Evolutionary conservation across 2,329 filamentous ascomycete species (phyloP).

Genomic region (Aspergillus hortae): DNA sequence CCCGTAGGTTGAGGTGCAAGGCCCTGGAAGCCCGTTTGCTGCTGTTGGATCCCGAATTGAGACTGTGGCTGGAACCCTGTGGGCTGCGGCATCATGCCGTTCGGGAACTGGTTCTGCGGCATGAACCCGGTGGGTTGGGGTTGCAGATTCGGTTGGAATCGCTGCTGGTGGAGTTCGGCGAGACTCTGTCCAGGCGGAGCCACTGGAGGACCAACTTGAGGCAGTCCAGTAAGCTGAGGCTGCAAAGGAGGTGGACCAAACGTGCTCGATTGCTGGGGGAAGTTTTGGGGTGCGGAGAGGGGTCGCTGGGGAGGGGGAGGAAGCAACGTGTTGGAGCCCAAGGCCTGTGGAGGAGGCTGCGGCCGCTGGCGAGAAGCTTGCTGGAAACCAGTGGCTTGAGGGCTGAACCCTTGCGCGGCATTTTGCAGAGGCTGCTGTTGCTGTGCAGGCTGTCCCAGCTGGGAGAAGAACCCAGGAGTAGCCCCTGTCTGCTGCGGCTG

Average conservation of each 20-base stretch:
- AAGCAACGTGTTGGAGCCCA: constrained; percentile 62
- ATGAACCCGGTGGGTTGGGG: constrained; percentile 64
- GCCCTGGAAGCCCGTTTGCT: constrained; percentile 44
- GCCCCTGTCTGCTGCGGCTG: constrained; percentile 45
- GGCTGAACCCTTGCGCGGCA: constrained; percentile 23
- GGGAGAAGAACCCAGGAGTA: constrained; percentile 50
- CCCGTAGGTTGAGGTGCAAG: constrained; percentile 54
- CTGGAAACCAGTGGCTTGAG: constrained; percentile 38
- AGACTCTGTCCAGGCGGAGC: constrained; percentile 74
- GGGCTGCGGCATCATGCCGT: constrained; percentile 42
- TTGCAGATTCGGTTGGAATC: constrained; percentile 58
- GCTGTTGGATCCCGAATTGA: constrained; percentile 45
- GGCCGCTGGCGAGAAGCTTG: constrained; percentile 63
- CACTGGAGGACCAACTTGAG: constrained; percentile 55
- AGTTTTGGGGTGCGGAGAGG: constrained; percentile 81
- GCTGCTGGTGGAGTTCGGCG: constrained; percentile 66
- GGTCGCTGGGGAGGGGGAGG: constrained; percentile 77
- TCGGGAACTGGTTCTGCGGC: constrained; percentile 36
- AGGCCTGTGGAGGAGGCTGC: constrained; percentile 63
- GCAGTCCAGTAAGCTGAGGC: constrained; percentile 76
- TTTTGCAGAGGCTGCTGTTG: constrained; percentile 19
- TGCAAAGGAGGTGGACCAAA: constrained; percentile 74
- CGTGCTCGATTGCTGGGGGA: constrained; percentile 63
- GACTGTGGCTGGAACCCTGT: constrained; percentile 46
- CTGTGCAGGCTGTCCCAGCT: constrained; percentile 35